Evolutionary conservation across 495 filamentous ascomycete genomes (phyloP), one percentile per base, ranked within the genome.

Genomic region (Neurospora sp.): DNA sequence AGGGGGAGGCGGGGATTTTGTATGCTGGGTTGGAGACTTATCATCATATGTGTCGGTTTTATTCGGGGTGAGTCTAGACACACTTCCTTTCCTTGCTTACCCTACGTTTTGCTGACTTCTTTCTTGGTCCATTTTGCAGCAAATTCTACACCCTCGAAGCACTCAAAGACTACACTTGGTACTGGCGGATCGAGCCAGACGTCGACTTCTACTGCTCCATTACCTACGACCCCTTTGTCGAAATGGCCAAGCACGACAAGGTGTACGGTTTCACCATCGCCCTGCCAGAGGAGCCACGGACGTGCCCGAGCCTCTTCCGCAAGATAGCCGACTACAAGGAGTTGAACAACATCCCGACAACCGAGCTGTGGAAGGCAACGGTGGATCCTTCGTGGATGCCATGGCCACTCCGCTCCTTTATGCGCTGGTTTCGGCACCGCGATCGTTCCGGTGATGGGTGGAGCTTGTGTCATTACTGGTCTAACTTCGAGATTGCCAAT

Each of bases 21-120:
- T 98, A 99, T 79, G 96, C 93, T 79, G 95, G 96, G 20, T 95
- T 97, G 90, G 96, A 97, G 80, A 95, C 92, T 79, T 99, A 99
- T 79, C 95, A 99, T 79, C 93, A 97, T 84, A 96, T 96, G 93
- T 96, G 93, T 80, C 88, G 96, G 70, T 99, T 99, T 85, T 98
- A 97, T 83, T 98, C 95, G 44, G 95, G 95, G 93, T 95, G 83
- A 44, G 82, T 69, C 46, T 73, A 23, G 7, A n/a, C n/a, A 31
- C n/a, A n/a, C 7, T 9, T 35, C 35, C 35, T 35, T 35, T 14
- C 46, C 20, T 35, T 42, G 41, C 23, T 59, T 73, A 70, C 39
- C 72, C 73, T 14, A 70, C 69, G 31, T 66, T 7, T 41, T 38
- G 0, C 42, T 42, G 48, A 69, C 18, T 35, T 35, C 72, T 54